Evolutionary conservation across 164 flowering plant genomes (phyloP), one percentile per base, ranked within the genome.

Genomic region (Warburgia ugandensis): DNA sequence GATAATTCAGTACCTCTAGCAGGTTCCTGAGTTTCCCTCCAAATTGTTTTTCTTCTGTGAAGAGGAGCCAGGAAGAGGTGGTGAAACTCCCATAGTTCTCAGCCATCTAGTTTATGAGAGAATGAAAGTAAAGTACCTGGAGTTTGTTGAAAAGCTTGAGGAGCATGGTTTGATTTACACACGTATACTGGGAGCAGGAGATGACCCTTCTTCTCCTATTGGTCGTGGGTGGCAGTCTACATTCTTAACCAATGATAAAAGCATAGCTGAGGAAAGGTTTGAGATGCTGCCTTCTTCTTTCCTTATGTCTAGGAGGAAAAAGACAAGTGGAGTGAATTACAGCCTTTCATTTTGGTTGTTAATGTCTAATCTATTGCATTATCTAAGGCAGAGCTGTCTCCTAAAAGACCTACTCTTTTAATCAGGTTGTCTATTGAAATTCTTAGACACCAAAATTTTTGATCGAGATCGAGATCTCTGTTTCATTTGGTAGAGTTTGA

Each of bases 191-290:
- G 86, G 91, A 2, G 86, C 83, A 65, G 95, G 55, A 0, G 96
- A 91, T 60, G 92, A 91, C 41, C 88, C 85, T 42, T 78, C 92
- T 2, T 87, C 96, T 27, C 88, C 98, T 1, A 83, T 83, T 40
- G 96, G 98, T 12, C 86, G 94, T 25, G 96, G 98, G 0, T 87
- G 98, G 98, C 82, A 84, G 55, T 87, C 96, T 0, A 84, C 87
- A 0, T 91, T 91, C 76, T 61, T 81, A 58, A 87, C 96, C 33
- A 51, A 68, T 0, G 96, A 91, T 63, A 87, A 74, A 70, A 67
- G 33, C 39, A 67, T 66, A 0, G 96, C 97, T 14, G 94, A 84
- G 68, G 77, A 87, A 73, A 83, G 96, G 98, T 91, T 58, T 64
- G 76, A 6, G n/a, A 11, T 37, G 26, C 28, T 25, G 8, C 9